These are phyloP conservation scores for Heliamphora exappendiculata DNA, from an alignment of 148 eudicot genomes.

Conservation along the genomic window DNA sequence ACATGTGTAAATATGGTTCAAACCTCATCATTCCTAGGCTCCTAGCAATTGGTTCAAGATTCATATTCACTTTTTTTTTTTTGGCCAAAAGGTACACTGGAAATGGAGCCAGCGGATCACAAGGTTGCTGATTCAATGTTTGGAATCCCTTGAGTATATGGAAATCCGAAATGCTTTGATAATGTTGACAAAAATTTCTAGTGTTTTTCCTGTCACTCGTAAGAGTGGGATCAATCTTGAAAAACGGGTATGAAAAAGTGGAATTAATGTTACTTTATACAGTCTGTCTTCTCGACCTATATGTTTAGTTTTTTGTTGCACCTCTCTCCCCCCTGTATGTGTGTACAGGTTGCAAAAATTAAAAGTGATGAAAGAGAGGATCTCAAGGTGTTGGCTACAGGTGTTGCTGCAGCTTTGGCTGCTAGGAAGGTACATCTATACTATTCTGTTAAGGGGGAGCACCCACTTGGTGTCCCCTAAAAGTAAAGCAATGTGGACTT, in stretches of 20 bases:
- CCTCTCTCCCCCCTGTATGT: not conserved
- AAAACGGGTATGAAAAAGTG: conserved; percentile 58
- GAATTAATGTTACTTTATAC: not conserved
- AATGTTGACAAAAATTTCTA: conserved; percentile 76
- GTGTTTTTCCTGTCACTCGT: conserved; percentile 90
- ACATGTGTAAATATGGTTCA: not conserved
- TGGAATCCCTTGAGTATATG: conserved; percentile 95
- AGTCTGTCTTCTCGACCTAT: not conserved
- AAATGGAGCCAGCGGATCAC: conserved; percentile 99
- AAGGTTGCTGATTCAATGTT: conserved; percentile 79
- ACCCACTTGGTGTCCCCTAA: too few species aligned
- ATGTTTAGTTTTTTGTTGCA: not conserved
- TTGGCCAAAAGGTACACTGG: conserved; percentile 72
- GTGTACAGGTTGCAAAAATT: conserved; percentile 83
- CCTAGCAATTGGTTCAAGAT: not conserved
- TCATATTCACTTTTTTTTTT: not conserved
- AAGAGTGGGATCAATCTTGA: conserved; percentile 98
- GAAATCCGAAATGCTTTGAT: conserved; percentile 94
- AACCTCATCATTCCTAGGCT: not conserved
- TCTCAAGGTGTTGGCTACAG: conserved; percentile 91
- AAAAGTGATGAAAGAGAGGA: conserved; percentile 97
- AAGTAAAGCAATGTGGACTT: too few species aligned
- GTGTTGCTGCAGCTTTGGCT: conserved; percentile 99
- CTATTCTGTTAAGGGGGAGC: too few species aligned
- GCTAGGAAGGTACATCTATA: conserved; percentile 91